Evolutionary conservation across 495 filamentous ascomycete genomes (phyloP).

Genomic region (Filosporella fistucella): DNA sequence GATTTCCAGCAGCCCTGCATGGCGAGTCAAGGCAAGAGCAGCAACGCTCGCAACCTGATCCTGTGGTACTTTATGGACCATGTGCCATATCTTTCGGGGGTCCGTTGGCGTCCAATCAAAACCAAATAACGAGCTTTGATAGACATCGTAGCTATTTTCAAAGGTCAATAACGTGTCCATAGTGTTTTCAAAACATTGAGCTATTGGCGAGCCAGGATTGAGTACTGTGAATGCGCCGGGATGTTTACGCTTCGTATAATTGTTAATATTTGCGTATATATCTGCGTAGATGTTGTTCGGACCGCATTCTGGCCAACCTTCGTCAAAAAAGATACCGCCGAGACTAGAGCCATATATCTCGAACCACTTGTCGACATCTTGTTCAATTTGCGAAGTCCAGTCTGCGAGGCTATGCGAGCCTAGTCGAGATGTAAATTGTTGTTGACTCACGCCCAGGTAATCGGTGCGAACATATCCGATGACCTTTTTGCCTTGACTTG

Average conservation of each 20-base stretch:
- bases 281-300: conserved; percentile 1
- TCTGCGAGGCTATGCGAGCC: conserved; percentile 3
- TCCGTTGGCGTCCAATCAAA: conserved; percentile 3
- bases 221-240: conserved; percentile 5
- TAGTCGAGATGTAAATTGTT: conserved; percentile 6
- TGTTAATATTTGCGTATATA: conserved; percentile 4
- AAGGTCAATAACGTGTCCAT: conserved; percentile 3
- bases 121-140: background rate
- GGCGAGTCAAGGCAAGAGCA: background rate
- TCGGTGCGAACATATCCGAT: conserved; percentile 4
- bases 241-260: conserved; percentile 5
- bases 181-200: conserved; percentile 1
- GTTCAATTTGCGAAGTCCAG: conserved; percentile 6
- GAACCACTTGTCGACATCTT: conserved; percentile 10
- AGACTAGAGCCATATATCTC: background rate
- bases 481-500: background rate
- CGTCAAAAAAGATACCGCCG: conserved; percentile 10
- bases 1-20: conserved; percentile 2
- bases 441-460: conserved; percentile 5
- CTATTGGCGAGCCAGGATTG: conserved; percentile 1
- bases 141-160: background rate
- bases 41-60: background rate
- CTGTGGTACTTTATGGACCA: conserved; percentile 4
- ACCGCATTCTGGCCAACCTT: conserved; percentile 6
- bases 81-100: conserved; percentile 7